A percentile compares a stretch with the other conserved stretches of the same genome.
Evolutionary conservation across 2,329 filamentous ascomycete genomes (phyloP).

Genomic region (Parafenestella ontariensis): DNA sequence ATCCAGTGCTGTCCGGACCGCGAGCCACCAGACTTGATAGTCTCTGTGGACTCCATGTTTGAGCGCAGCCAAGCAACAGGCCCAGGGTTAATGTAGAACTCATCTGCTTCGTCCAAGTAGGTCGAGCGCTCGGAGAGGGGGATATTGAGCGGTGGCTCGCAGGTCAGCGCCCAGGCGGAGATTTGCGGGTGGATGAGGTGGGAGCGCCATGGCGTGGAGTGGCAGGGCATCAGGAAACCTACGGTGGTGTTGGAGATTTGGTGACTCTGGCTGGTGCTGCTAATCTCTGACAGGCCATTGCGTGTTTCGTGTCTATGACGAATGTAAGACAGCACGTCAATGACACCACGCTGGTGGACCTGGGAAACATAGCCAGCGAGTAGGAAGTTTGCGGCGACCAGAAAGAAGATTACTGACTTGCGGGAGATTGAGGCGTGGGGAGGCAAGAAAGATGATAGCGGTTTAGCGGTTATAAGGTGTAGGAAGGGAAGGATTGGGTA

Average conservation of each 20-base stretch:
- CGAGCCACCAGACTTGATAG: slow-evolving; percentile 25
- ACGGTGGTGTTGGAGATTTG: slow-evolving; percentile 55
- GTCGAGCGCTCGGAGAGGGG: slow-evolving; percentile 64
- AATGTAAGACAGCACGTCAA: slow-evolving; percentile 77
- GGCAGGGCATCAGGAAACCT: slow-evolving; percentile 92
- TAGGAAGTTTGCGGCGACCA: slow-evolving; percentile 71
- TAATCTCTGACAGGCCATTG: slow-evolving; percentile 41
- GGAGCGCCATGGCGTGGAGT: slow-evolving; percentile 93
- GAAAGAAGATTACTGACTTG: slow-evolving; percentile 58
- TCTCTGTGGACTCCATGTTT: slow-evolving; percentile 50
- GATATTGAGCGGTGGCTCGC: slow-evolving; percentile 83
- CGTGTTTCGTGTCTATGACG: slow-evolving; percentile 72
- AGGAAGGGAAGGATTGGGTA: slow-evolving; percentile 90
- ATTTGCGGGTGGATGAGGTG: slow-evolving; percentile 80
- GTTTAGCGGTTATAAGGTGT: slow-evolving; percentile 77
- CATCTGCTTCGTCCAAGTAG: slow-evolving; percentile 90
- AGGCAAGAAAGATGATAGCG: slow-evolving; percentile 70
- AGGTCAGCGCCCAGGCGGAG: slow-evolving; percentile 82
- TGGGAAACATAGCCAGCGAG: slow-evolving; percentile 77
- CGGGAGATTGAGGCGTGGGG: slow-evolving; percentile 44
- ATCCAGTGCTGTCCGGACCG: slow-evolving; percentile 34
- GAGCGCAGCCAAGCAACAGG: slow-evolving; percentile 48
- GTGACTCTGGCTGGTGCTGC: slow-evolving; percentile 44
- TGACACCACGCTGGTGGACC: slow-evolving; percentile 78
- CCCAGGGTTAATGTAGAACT: slow-evolving; percentile 76